Evolutionary conservation across 129 eudicot genomes (phyloP).

Genomic region (Saposhnikovia divaricata): DNA sequence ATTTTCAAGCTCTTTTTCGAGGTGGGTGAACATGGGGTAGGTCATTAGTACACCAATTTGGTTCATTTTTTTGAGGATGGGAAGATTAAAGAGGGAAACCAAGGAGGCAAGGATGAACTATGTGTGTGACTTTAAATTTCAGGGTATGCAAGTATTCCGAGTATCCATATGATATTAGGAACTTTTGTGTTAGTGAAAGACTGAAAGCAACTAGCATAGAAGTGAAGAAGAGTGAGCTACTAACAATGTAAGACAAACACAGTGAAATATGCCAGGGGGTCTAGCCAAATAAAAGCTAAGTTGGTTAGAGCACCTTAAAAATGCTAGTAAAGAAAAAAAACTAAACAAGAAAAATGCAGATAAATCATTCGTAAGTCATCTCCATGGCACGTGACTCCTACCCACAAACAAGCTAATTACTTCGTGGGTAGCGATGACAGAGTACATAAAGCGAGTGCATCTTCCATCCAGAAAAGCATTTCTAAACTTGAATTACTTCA

Average conservation of each 20-base stretch:
- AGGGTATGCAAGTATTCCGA: too few species aligned
- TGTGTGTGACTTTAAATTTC: background rate
- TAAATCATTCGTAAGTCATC: background rate
- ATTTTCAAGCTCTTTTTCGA: conserved; percentile 9
- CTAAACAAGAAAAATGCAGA: too few species aligned
- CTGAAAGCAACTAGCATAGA: too few species aligned
- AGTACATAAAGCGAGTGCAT: conserved; percentile 23
- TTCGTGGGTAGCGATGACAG: conserved; percentile 20
- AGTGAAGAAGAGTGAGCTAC: too few species aligned
- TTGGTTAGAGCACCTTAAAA: too few species aligned
- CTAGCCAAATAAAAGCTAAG: too few species aligned
- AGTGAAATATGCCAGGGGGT: too few species aligned
- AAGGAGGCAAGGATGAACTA: background rate
- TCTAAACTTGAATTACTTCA: conserved; percentile 56
- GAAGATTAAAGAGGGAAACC: background rate
- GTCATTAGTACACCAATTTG: conserved; percentile 6
- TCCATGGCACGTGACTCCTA: conserved; percentile 28
- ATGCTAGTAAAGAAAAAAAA: too few species aligned
- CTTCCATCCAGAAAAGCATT: conserved; percentile 62
- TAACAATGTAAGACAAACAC: too few species aligned
- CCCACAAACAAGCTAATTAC: conserved; percentile 23
- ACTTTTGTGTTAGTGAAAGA: too few species aligned
- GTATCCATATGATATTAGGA: too few species aligned
- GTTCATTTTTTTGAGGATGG: background rate
- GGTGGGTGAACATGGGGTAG: conserved; percentile 1